Evolutionary conservation across 768 basidiomycete species (phyloP), one percentile per base, ranked within the genome.

Genomic region (Naganishia vaughanmartiniae): DNA sequence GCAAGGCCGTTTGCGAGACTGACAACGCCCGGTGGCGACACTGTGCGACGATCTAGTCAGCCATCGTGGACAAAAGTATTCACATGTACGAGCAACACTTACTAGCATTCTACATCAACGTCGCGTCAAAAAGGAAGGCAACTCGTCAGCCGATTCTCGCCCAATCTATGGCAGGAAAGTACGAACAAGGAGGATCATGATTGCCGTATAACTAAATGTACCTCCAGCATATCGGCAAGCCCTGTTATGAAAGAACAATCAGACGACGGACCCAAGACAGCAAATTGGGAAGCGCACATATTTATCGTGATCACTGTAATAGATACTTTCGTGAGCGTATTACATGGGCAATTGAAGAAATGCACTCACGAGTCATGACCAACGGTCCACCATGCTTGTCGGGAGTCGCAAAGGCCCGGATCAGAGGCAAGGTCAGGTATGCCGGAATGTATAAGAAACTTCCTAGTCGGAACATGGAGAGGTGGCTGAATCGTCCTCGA

Each of bases 1-100:
- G 93, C 96, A 26, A 95, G 87, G 21, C 95, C 96, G 77, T 98
- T 99, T 12, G 95, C 92, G 70, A 92, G 87, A 9, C 93, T 92
- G 48, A 98, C 87, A 10, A 92, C 88, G 46, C 86, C 85, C 0
- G 93, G 92, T 1, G 95, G 93, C 0, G 93, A 92, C 90, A 95
- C 91, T 70, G 76, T 69, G 2, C 10, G 42, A 67, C n/a, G 24
- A 3, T 21, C 48, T 24, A 1, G 24, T 39, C 15, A 58, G 31
- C 5, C 10, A 39, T 5, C 2, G 6, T 26, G 11, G 39, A 36
- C 17, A 46, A n/a, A 15, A 12, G n/a, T 24, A 24, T 10, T 15
- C 3, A 0, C 11, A 30, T n/a, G 17, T 21, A 42, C 10, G 19
- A 36, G 42, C 26, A 36, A 5, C 46, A 54, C 72, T 67, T 33